phyloP scores from a whole-genome alignment of 2,329 filamentous ascomycete genomes.

The Alternaria hordeiaustralica region DNA sequence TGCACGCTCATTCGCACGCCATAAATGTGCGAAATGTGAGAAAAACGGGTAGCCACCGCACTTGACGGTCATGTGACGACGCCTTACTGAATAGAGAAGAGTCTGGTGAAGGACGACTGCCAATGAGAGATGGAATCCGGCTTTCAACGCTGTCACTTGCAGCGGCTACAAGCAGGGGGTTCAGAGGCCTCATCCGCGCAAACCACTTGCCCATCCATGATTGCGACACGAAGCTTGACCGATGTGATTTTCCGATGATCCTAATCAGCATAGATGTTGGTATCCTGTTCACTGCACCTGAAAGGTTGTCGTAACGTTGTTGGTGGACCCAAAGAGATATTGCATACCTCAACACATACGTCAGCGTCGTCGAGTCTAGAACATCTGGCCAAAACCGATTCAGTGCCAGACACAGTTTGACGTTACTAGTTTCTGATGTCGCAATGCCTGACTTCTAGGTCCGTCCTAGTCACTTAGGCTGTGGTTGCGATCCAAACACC shows the following conservation, averaged over 20 bases:
- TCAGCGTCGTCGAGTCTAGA: neutral
- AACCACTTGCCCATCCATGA: conserved; percentile 1
- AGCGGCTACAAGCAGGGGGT: conserved; percentile 35
- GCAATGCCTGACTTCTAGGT: neutral
- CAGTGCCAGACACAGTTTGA: neutral
- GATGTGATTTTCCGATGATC: conserved; percentile 1
- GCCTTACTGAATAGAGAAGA: conserved; percentile 27
- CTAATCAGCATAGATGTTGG: neutral
- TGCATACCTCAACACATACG: neutral
- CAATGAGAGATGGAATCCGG: conserved; percentile 31
- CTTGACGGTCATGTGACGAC: conserved; percentile 37
- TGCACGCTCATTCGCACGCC: conserved; percentile 39
- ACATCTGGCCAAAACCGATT: neutral
- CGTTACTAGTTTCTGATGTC: neutral
- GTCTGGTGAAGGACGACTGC: conserved; percentile 17
- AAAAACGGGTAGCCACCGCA: conserved; percentile 32
- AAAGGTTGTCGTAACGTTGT: neutral
- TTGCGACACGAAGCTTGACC: neutral
- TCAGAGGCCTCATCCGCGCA: neutral
- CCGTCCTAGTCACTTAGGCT: neutral
- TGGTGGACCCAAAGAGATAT: neutral
- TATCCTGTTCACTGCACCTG: neutral
- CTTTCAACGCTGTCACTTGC: conserved; percentile 27
- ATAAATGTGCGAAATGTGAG: conserved; percentile 40
- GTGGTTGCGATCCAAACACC: conserved; percentile 10